Percentiles rank a stretch among this genome's conserved stretches.
phyloP scores from a whole-genome alignment of 2,329 filamentous ascomycete species.

The Epichloe sibirici region DNA sequence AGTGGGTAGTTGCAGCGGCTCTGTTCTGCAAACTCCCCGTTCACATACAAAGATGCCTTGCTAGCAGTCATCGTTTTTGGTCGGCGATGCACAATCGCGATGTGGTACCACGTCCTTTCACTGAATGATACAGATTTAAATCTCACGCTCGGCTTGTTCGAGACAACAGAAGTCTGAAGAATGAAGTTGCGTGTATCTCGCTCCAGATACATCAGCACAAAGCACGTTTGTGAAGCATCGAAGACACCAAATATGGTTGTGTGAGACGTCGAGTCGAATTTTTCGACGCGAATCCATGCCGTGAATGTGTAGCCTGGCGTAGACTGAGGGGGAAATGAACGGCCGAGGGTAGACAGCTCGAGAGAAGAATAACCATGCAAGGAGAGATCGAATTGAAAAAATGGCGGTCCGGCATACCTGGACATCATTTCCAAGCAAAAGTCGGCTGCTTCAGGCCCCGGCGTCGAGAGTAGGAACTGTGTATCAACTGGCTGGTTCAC shows the following conservation, averaged over 20 bases:
- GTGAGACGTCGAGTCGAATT: conserved; percentile 72
- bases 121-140: conserved; percentile 77
- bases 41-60: conserved; percentile 77
- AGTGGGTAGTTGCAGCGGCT: conserved; percentile 79
- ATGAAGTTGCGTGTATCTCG: conserved; percentile 91
- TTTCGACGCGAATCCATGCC: conserved; percentile 79
- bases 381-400: conserved; percentile 89
- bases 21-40: conserved; percentile 90
- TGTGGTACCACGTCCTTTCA: conserved; percentile 79
- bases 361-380: conserved; percentile 79
- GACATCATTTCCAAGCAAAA: conserved; percentile 65
- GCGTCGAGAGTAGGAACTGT: conserved; percentile 52
- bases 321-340: conserved; percentile 74
- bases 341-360: conserved; percentile 76
- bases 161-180: conserved; percentile 85
- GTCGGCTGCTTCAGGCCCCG: conserved; percentile 43
- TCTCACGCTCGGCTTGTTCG: conserved; percentile 74
- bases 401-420: conserved; percentile 64
- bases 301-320: conserved; percentile 81
- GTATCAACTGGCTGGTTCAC: conserved; percentile 74
- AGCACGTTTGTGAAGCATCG: conserved; percentile 84
- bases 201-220: conserved; percentile 86
- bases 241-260: conserved; percentile 95
- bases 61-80: conserved; percentile 63
- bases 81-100: conserved; percentile 74